Base-by-base conservation (phyloP, 2,329 filamentous ascomycete species). In the Metarhizium rileyi region DNA sequence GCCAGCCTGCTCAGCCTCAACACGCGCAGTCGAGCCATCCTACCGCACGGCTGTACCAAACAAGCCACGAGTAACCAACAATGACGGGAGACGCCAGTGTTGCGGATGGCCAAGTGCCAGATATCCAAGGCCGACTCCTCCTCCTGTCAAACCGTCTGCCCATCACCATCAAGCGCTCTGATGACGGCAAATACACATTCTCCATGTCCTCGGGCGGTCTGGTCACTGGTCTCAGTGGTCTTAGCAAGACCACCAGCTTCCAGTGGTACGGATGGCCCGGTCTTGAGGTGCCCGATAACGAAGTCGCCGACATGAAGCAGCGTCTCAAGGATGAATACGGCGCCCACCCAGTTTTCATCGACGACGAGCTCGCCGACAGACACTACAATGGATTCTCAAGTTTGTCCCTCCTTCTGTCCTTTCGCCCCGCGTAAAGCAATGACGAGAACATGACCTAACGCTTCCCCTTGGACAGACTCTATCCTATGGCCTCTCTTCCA, bases 191-290 rank as follows among this genome's bases (percentile, higher is more conserved):
- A 66, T 98, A 95, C 73, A 80, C 84, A 62, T 95, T 95, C 69
- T 89, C 86, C 65, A 95, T 96, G 87, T 97, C 91, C 44, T 97
- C 93, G 2, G 93, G 93, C 51, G 93, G 93, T 38, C 80, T 98
- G 38, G 93, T 97, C 61, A 95, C 89, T 46, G 93, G 93, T 20
- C 76, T 98, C 53, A 95, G 88, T 57, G 93, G 93, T 25, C 73
- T 97, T 51, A 85, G 87, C 60, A 96, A 96, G 70, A 86, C 88
- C 28, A 95, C 89, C 25, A 91, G 84, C 58, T 97, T 97, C 69
- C 87, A 93, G 68, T 98, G 93, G 93, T 97, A 97, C 69, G 93
- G 93, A 58, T 97, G 93, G 91, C 90, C 93, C 1, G 93, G 93
- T 35, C 72, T 95, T 45, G 89, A 97, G 67, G 83, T 97, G 4